Conservation (phyloP, 768 basidiomycete species). For the Trametes cinnabarina region DNA sequence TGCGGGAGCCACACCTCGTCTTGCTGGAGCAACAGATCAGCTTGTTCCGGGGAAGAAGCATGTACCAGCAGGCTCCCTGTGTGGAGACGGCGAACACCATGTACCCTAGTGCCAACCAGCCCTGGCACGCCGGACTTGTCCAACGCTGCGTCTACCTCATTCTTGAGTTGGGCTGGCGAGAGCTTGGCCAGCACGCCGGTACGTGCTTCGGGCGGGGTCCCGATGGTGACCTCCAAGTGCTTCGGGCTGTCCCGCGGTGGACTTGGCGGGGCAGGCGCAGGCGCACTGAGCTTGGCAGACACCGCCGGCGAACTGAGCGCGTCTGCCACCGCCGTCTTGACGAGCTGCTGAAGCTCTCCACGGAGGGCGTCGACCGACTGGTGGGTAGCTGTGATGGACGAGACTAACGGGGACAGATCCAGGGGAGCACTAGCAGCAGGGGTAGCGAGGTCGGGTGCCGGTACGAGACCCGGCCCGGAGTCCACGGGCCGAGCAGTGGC, state of each 20-base stretch:
- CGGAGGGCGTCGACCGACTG: not conserved
- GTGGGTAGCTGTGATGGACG: not conserved
- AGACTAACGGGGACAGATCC: too few relatives aligned
- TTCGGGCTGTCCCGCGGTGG: not conserved
- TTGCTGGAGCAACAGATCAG: not conserved
- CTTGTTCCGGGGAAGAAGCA: not conserved
- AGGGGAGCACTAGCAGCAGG: too few relatives aligned
- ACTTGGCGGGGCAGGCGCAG: not conserved
- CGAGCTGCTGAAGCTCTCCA: not conserved
- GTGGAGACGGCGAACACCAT: not conserved
- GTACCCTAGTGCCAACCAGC: not conserved
- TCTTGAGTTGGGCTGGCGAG: constrained; percentile 2
- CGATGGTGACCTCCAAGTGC: constrained; percentile 1
- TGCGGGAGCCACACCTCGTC: constrained; percentile 1
- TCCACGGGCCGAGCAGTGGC: too few relatives aligned
- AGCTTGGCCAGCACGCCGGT: not conserved
- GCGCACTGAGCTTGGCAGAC: not conserved
- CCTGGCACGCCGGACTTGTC: not conserved
- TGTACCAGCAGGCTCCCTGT: not conserved
- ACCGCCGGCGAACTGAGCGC: not conserved
- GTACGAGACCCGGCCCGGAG: too few relatives aligned
- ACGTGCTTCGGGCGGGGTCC: not conserved
- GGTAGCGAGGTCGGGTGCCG: too few relatives aligned
- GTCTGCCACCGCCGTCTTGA: not conserved
- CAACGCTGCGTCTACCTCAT: not conserved